Evolutionary conservation across 2,329 filamentous ascomycete genomes (phyloP).

Genomic region (Cordyceps tenuipes): DNA sequence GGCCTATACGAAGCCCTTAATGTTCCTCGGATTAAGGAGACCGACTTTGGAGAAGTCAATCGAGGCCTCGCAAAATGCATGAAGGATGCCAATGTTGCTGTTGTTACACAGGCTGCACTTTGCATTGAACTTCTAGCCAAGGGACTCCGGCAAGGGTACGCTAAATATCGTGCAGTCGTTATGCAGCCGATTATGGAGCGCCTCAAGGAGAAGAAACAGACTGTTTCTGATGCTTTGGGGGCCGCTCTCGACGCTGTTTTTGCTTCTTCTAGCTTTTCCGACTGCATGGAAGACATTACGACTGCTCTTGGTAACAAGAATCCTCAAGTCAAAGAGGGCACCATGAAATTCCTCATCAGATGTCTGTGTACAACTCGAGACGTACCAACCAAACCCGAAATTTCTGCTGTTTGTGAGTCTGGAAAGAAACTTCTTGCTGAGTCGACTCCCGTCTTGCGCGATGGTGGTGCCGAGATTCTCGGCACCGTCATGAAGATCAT

Average conservation of each 20-base stretch:
- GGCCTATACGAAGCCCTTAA: constrained; percentile 69
- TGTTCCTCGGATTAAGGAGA: constrained; percentile 86
- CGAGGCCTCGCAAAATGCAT: constrained; percentile 86
- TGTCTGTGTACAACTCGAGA: constrained; percentile 75
- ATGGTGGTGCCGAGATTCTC: constrained; percentile 83
- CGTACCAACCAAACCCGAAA: constrained; percentile 77
- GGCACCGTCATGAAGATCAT: constrained; percentile 98
- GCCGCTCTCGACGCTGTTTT: constrained; percentile 70
- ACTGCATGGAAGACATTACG: constrained; percentile 85
- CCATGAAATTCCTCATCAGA: constrained; percentile 85
- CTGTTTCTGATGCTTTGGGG: constrained; percentile 80
- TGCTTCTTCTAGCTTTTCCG: constrained; percentile 59
- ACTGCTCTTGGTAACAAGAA: constrained; percentile 90
- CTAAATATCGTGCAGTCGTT: constrained; percentile 70
- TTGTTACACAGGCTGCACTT: constrained; percentile 86
- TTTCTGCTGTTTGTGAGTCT: constrained; percentile 75
- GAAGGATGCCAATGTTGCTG: constrained; percentile 97
- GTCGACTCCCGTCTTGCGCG: constrained; percentile 74
- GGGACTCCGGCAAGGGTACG: constrained; percentile 69
- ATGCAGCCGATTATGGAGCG: constrained; percentile 90
- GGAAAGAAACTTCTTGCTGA: constrained; percentile 86
- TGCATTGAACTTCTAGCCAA: constrained; percentile 86
- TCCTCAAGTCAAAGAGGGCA: constrained; percentile 93
- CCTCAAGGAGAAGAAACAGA: constrained; percentile 92
- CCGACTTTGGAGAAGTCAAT: constrained; percentile 75